phyloP scores from a whole-genome alignment of 2,329 filamentous ascomycete genomes.

The Drechslerella coelobrocha region DNA sequence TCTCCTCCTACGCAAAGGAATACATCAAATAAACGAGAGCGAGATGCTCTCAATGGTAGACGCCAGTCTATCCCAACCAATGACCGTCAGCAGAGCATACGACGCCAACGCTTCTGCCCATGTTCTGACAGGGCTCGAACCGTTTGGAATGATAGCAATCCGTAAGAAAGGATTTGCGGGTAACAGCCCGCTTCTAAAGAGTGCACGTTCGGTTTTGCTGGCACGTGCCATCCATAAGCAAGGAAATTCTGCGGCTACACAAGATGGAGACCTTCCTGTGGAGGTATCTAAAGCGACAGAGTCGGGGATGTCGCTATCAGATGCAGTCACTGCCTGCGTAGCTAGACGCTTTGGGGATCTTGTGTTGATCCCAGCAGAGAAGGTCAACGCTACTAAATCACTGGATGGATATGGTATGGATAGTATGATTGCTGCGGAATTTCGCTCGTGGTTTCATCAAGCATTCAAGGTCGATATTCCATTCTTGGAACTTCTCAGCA shows the following conservation, averaged over 20 bases:
- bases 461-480: slow-evolving; percentile 57
- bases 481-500: slow-evolving; percentile 54
- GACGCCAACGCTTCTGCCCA: slow-evolving; percentile 13
- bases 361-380: slow-evolving; percentile 13
- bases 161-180: not conserved
- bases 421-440: slow-evolving; percentile 60
- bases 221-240: slow-evolving; percentile 16
- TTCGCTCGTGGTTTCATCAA: slow-evolving; percentile 58
- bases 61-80: not conserved
- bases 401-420: slow-evolving; percentile 58
- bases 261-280: slow-evolving; percentile 11
- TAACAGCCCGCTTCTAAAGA: slow-evolving; percentile 1
- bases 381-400: slow-evolving; percentile 30
- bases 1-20: slow-evolving; percentile 49
- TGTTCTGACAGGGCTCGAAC: slow-evolving; percentile 26
- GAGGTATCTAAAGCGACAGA: slow-evolving; percentile 10
- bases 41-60: slow-evolving; percentile 27
- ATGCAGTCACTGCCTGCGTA: slow-evolving; percentile 3
- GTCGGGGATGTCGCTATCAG: not conserved
- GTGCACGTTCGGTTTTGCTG: slow-evolving; percentile 7
- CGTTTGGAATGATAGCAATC: slow-evolving; percentile 4
- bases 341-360: slow-evolving; percentile 12
- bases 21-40: slow-evolving; percentile 23
- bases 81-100: slow-evolving; percentile 3
- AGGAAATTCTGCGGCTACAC: not conserved